Evolutionary conservation across 768 basidiomycete species (phyloP).

Genomic region (Chalciporus piperatus): DNA sequence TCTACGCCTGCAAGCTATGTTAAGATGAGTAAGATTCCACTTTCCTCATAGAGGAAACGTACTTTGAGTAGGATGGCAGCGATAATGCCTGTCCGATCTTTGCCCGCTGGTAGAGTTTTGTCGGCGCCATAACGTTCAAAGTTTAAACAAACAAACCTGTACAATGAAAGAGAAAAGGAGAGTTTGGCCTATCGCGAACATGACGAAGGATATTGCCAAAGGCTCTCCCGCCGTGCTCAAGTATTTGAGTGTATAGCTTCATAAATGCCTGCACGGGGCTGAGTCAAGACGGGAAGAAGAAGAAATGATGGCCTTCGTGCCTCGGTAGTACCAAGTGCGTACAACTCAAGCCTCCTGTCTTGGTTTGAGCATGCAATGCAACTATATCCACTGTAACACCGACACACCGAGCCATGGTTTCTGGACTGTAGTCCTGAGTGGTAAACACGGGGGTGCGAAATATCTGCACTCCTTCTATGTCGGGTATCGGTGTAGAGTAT

Average conservation of each 20-base stretch:
- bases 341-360: conserved; percentile 49
- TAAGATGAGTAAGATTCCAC: background rate
- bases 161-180: conserved; percentile 72
- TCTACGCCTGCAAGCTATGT: conserved; percentile 69
- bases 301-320: conserved; percentile 31
- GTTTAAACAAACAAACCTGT: conserved; percentile 43
- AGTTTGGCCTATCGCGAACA: conserved; percentile 64
- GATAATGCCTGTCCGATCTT: conserved; percentile 77
- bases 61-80: conserved; percentile 75
- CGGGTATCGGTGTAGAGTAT: conserved; percentile 63
- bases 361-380: conserved; percentile 2
- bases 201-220: conserved; percentile 74
- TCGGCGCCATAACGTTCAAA: background rate
- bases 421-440: conserved; percentile 78
- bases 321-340: conserved; percentile 79
- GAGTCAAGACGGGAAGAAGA: background rate
- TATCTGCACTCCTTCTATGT: conserved; percentile 61
- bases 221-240: conserved; percentile 66
- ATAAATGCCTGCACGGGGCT: conserved; percentile 60
- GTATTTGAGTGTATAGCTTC: conserved; percentile 76
- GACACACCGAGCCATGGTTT: conserved; percentile 81
- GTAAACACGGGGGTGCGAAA: conserved; percentile 61
- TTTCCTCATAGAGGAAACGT: conserved; percentile 1
- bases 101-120: conserved; percentile 51
- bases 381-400: conserved; percentile 9